Evolutionary conservation across 2,329 filamentous ascomycete species (phyloP), one percentile per base, ranked within the genome.

Genomic region (Diaporthe citrichinensis): DNA sequence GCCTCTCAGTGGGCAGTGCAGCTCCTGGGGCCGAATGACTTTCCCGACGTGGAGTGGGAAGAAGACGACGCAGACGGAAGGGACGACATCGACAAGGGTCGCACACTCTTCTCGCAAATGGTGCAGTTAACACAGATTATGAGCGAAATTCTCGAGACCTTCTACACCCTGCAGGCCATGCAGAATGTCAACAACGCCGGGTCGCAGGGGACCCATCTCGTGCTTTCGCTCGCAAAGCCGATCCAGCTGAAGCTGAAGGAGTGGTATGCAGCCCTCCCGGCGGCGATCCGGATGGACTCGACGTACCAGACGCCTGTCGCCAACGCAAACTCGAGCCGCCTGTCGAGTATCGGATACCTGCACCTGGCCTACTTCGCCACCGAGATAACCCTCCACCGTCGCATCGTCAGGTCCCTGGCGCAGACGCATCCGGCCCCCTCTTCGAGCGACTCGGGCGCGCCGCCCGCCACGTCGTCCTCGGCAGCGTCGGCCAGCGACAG

Each of bases 361-460:
- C 96, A 98, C 83, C 90, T 98, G 69, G 95, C 94, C 72, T 98
- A 98, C 85, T 98, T 98, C 81, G 95, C 96, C 2, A 95, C 95
- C 4, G 96, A 98, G 85, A 98, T 98, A 81, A 97, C 94, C 0
- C 92, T 98, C 31, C 96, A 98, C 83, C 92, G 96, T 14, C 94
- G 94, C 80, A 98, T 98, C 80, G 94, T 98, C 76, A 93, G 95
- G 71, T 96, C 95, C 1, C 88, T 98, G 57, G 88, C 88, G 55
- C 84, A 87, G 1, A 84, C 85, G 23, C 79, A 82, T 58, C 81
- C 86, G 6, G 78, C 23, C 62, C 78, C 73, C 41, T 41, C 41
- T 34, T 73, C 72, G 53, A 69, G 77, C 75, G 46, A 74, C 69
- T 41, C 65, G 34, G 72, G 58, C 81, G 79, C 78, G 79, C 82